Conservation (phyloP, 768 basidiomycete genomes). For the Lentinula detonsa region DNA sequence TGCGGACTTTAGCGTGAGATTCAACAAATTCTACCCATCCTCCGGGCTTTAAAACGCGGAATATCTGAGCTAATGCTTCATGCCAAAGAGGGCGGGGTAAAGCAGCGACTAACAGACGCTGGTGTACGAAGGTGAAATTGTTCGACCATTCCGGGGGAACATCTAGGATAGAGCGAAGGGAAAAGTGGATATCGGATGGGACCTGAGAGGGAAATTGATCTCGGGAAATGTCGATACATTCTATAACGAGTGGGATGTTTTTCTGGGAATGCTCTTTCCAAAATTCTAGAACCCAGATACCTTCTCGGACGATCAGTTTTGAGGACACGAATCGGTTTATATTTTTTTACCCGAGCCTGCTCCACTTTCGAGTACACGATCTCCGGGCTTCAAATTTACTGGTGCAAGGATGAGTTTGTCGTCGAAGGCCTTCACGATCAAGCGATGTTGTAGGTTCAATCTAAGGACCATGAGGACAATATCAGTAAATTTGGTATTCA, state of each 20-base stretch:
- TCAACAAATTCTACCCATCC: slow-evolving; percentile 1
- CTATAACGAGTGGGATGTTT: background rate
- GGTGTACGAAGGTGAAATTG: background rate
- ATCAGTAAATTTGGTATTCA: background rate
- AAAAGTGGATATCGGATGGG: background rate
- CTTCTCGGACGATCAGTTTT: background rate
- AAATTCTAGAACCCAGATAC: background rate
- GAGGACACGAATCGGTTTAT: background rate
- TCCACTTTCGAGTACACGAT: background rate
- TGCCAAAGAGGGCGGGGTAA: background rate
- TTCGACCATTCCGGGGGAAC: background rate
- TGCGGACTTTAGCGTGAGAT: background rate
- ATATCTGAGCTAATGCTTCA: background rate
- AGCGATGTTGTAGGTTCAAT: background rate
- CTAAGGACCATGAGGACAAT: background rate
- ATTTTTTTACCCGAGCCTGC: background rate
- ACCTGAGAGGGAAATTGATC: background rate
- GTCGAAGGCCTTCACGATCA: background rate
- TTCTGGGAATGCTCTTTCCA: background rate
- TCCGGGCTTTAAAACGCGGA: background rate
- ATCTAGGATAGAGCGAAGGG: background rate
- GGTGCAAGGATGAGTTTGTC: background rate
- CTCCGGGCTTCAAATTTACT: background rate
- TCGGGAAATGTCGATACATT: background rate
- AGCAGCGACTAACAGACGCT: background rate